phyloP scores from a whole-genome alignment of 2,329 filamentous ascomycete genomes.

The Fusarium avenaceum region DNA sequence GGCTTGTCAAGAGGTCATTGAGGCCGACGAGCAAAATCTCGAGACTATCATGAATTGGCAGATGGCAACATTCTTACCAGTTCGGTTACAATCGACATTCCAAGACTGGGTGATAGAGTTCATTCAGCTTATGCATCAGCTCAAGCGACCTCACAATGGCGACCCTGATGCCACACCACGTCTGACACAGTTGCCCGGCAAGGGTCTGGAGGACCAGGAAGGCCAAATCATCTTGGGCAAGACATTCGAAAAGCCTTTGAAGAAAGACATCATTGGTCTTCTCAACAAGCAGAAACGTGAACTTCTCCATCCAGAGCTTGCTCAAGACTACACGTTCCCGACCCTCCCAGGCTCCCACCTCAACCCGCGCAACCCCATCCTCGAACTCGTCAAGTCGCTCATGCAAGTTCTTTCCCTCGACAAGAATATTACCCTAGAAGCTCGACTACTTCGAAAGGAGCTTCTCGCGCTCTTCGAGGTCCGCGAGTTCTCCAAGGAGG shows the following conservation, averaged over 20 bases:
- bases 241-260: slow-evolving; percentile 87
- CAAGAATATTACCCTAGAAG: slow-evolving; percentile 90
- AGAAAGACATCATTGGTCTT: slow-evolving; percentile 87
- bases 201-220: slow-evolving; percentile 70
- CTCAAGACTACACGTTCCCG: slow-evolving; percentile 89
- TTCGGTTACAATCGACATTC: slow-evolving; percentile 84
- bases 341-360: slow-evolving; percentile 78
- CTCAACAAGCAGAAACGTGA: slow-evolving; percentile 89
- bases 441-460: slow-evolving; percentile 88
- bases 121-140: slow-evolving; percentile 89
- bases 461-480: slow-evolving; percentile 92
- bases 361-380: slow-evolving; percentile 72
- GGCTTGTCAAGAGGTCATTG: slow-evolving; percentile 85
- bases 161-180: slow-evolving; percentile 66
- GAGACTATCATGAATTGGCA: slow-evolving; percentile 99
- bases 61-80: slow-evolving; percentile 88
- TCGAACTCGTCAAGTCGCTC: slow-evolving; percentile 92
- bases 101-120: slow-evolving; percentile 95
- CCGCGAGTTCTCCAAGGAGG: slow-evolving; percentile 90
- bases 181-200: slow-evolving; percentile 71
- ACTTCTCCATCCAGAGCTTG: slow-evolving; percentile 88
- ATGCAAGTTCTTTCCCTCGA: slow-evolving; percentile 94
- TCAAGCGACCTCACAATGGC: slow-evolving; percentile 77
- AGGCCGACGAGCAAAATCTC: slow-evolving; percentile 78
- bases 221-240: slow-evolving; percentile 80